These are phyloP conservation scores for Heteromeles arbutifolia DNA, from an alignment of 306 rosid species.

Conservation along the genomic window DNA sequence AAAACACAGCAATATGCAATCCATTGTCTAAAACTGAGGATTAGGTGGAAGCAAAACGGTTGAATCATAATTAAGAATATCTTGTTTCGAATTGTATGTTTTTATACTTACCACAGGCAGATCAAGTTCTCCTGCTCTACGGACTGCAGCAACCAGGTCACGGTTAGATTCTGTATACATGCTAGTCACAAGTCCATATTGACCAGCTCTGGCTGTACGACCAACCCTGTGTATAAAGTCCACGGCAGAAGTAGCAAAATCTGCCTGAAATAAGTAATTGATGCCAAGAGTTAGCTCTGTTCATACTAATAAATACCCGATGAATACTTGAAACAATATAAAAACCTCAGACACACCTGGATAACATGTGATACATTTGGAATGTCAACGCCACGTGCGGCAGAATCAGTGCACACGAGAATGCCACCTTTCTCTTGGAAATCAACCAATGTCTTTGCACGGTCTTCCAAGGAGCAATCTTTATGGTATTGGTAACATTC, in stretches of 20 bases:
- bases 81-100: background rate
- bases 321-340: background rate
- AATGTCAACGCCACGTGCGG: conserved; percentile 91
- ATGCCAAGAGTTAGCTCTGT: conserved; percentile 16
- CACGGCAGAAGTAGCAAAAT: conserved; percentile 90
- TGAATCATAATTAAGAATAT: background rate
- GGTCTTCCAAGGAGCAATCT: conserved; percentile 79
- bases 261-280: conserved; percentile 58
- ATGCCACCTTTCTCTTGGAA: conserved; percentile 80
- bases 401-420: conserved; percentile 97
- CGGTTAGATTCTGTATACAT: conserved; percentile 71
- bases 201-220: conserved; percentile 95
- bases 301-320: background rate
- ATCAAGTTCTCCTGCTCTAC: conserved; percentile 62
- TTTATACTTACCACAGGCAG: conserved; percentile 65
- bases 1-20: background rate
- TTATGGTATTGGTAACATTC: conserved; percentile 80
- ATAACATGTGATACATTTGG: conserved; percentile 82
- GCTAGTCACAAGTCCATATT: conserved; percentile 72
- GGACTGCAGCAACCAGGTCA: conserved; percentile 77
- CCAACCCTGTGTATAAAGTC: conserved; percentile 90
- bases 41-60: background rate
- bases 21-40: background rate
- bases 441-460: conserved; percentile 59
- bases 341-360: conserved; percentile 51